Evolutionary conservation across 2,329 filamentous ascomycete genomes (phyloP), one percentile per base, ranked within the genome.

Genomic region (Exophiala xenobiotica): DNA sequence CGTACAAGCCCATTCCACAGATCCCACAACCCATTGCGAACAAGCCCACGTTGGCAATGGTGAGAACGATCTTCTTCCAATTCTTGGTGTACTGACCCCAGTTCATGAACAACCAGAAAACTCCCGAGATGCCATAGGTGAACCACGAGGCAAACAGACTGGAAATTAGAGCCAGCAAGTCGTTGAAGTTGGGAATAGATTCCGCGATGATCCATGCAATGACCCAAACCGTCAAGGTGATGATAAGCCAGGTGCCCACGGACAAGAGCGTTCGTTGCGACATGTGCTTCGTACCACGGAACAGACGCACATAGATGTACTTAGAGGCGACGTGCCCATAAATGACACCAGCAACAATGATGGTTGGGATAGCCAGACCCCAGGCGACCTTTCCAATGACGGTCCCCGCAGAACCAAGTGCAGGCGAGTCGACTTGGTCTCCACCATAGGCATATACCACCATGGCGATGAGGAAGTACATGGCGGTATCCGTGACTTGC

Each of bases 381-480:
- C 82, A 88, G 9, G 85, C 83, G 8, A 85, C 70, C 63, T 87
- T 87, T 18, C 78, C 74, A 40, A 88, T 69, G 0, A 76, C 62
- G 1, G 65, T 65, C 3, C 76, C 74, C 6, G 84, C 79, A 0
- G 83, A 86, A 6, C 82, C 80, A 1, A 90, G 75, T 0, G 86
- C 86, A 0, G 86, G 86, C 1, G 81, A 83, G 1, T 76, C 73
- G 1, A 89, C 83, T 7, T 74, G 67, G 0, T 73, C 70, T 0
- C 86, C 86, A 4, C 79, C 81, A 61, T 78, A 88, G 51, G 80
- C 74, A 69, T 89, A 90, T 61, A 88, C 82, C 29, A 88, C 77
- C 5, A 81, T 77, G 4, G 84, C 83, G 1, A 83, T 82, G 20
- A 86, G 63, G 23, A 86, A 72, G 67, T 89, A 89, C 23, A 88